Base-by-base conservation (phyloP, 805 yeast genomes). In the Pichia deserticola region DNA sequence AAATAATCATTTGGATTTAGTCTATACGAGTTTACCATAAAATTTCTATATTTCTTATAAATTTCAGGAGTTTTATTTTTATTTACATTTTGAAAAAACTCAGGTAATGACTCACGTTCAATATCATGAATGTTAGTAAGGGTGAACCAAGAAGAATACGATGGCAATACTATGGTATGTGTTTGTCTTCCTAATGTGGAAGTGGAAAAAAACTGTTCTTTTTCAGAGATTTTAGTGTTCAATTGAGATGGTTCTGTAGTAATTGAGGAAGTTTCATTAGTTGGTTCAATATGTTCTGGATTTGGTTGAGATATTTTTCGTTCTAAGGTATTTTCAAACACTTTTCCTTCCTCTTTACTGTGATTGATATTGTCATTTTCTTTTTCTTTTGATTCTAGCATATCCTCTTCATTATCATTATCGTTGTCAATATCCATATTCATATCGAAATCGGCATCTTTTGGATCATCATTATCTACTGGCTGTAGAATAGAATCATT, bases 1-100 rank as follows among this genome's bases (percentile, higher is more conserved):
- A 90, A 71, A 60, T 87, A 89, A 64, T 90, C 97, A 58, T 84
- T 84, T 27, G 97, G 97, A 56, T 90, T 88, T 56, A 90, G 69
- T 55, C 97, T 72, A 64, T 89, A 90, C 11, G 95, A 80, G 66
- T 89, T 88, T 40, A 90, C 73, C 86, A 90, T 84, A 64, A 90
- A 90, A 62, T 89, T 88, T 61, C 97, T 78, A 61, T 89, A 87
- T 64, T 82, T 84, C 51, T 77, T 78, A 63, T 89, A 90, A 36
- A 87, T 81, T 57, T 81, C 78, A 10, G 95, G 92, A 1, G 95
- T 86, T 62, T 90, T 90, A 53, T 86, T 86, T 25, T 78, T 73
- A 52, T 81, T 77, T 20, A 59, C 54, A 15, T 60, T 65, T 54
- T 79, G 78, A 72, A 90, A 90, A 60, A 87, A 90, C 63, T 90